Conservation (phyloP, 2,329 filamentous ascomycete genomes). For the Fusarium austroafricanum region DNA sequence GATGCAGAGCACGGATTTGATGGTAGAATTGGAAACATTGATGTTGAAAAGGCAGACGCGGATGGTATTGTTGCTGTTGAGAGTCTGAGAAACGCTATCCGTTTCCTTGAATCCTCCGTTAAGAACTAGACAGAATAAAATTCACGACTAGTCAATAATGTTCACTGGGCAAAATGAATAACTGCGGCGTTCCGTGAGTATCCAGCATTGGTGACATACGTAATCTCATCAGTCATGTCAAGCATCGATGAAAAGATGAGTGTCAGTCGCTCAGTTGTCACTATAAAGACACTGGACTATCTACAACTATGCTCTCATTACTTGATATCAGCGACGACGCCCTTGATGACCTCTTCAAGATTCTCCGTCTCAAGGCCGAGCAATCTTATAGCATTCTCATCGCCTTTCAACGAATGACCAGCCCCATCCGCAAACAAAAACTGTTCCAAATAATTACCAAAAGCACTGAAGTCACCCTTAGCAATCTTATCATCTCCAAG, state of each 20-base stretch:
- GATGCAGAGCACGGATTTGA: constrained; percentile 42
- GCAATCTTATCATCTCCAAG: constrained; percentile 16
- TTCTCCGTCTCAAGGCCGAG: constrained; percentile 1
- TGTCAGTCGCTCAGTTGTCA: no score
- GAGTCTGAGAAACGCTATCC: constrained; percentile 30
- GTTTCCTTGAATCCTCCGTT: constrained; percentile 20
- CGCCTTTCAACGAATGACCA: background rate
- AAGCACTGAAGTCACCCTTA: constrained; percentile 9
- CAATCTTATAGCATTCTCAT: constrained; percentile 1
- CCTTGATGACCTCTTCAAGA: constrained; percentile 2
- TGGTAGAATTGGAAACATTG: constrained; percentile 10
- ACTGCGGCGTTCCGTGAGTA: no score
- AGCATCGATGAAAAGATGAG: no score
- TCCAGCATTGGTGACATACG: no score
- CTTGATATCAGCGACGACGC: background rate
- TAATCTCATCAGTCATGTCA: background rate
- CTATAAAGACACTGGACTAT: no score
- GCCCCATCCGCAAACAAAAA: constrained; percentile 9
- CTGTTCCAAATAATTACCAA: constrained; percentile 14
- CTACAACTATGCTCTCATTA: background rate
- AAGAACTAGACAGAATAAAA: background rate
- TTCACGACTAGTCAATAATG: no score
- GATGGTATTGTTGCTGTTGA: background rate
- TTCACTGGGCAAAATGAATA: no score
- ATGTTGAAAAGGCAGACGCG: constrained; percentile 27